Conservation (phyloP, 306 rosid species). For the Citrullus mucosospermus region DNA sequence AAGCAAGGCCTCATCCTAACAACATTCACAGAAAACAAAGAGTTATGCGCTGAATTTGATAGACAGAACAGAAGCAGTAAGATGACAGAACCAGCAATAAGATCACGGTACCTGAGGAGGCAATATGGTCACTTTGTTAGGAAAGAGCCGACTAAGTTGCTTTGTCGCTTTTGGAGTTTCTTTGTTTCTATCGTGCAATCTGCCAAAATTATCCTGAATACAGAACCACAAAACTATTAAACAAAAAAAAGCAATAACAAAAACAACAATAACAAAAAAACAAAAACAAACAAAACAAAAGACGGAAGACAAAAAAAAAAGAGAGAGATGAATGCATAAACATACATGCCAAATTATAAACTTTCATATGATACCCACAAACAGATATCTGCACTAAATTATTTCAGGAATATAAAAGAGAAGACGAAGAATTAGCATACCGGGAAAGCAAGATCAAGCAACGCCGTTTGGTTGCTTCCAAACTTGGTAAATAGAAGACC, state of each 20-base stretch:
- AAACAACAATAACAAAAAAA: too few species aligned
- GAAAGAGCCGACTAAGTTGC: slow-evolving; percentile 73
- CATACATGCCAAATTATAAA: not conserved
- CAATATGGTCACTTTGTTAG: slow-evolving; percentile 72
- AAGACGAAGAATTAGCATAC: slow-evolving; percentile 27
- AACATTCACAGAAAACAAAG: not conserved
- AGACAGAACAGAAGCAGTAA: not conserved
- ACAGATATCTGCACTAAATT: too few species aligned
- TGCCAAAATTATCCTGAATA: slow-evolving; percentile 65
- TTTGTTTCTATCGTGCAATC: slow-evolving; percentile 73
- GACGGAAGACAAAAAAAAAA: too few species aligned
- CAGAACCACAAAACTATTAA: not conserved
- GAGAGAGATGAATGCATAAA: not conserved
- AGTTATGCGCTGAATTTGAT: slow-evolving; percentile 1
- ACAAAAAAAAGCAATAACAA: not conserved
- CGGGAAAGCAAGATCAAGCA: slow-evolving; percentile 95
- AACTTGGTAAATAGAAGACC: slow-evolving; percentile 80
- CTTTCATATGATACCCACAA: too few species aligned
- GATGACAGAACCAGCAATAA: not conserved
- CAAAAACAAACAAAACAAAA: too few species aligned
- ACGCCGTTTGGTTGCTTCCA: slow-evolving; percentile 84
- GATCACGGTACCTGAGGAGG: slow-evolving; percentile 62
- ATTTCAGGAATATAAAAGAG: not conserved
- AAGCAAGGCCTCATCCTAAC: slow-evolving; percentile 67
- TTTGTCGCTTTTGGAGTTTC: slow-evolving; percentile 74